A percentile compares a stretch with the other conserved stretches of the same genome.
These are phyloP conservation scores for Trichophyton rubrum DNA, from an alignment of 2,329 filamentous ascomycete genomes.

Conservation along the genomic window DNA sequence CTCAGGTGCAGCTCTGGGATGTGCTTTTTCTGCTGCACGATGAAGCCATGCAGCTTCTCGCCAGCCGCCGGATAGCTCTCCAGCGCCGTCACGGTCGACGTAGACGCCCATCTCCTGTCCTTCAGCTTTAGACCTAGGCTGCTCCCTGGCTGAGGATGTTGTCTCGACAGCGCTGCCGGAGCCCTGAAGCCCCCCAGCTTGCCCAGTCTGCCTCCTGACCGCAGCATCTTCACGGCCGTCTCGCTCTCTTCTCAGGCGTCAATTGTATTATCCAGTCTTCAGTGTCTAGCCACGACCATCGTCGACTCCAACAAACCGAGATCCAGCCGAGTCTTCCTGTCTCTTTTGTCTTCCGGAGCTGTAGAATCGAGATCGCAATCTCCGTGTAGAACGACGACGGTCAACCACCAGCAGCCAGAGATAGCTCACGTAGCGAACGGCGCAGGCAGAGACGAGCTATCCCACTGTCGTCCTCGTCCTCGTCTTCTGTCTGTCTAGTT, in stretches of 20 bases:
- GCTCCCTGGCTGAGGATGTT: background rate
- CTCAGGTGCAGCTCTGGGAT: slow-evolving; percentile 90
- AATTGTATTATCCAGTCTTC: background rate
- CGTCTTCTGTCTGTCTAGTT: too few species aligned
- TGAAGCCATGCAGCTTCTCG: slow-evolving; percentile 86
- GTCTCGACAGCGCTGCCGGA: background rate
- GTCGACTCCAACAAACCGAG: background rate
- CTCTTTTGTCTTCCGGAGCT: background rate
- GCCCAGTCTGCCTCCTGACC: background rate
- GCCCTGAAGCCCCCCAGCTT: slow-evolving; percentile 1
- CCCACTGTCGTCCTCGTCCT: too few species aligned
- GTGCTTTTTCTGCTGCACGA: slow-evolving; percentile 74
- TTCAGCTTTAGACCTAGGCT: background rate
- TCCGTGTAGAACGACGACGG: too few species aligned
- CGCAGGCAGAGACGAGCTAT: background rate
- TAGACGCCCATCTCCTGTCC: slow-evolving; percentile 31
- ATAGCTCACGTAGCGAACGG: background rate
- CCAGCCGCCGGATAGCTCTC: slow-evolving; percentile 65
- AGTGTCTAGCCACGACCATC: background rate
- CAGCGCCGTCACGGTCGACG: slow-evolving; percentile 60
- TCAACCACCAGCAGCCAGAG: background rate
- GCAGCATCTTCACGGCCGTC: background rate
- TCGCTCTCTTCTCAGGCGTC: background rate
- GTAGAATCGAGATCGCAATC: background rate
- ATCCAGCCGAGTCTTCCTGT: background rate